These are phyloP conservation scores for Escovopsis sp. DNA, from an alignment of 2,329 filamentous ascomycete genomes.

Conservation along the genomic window DNA sequence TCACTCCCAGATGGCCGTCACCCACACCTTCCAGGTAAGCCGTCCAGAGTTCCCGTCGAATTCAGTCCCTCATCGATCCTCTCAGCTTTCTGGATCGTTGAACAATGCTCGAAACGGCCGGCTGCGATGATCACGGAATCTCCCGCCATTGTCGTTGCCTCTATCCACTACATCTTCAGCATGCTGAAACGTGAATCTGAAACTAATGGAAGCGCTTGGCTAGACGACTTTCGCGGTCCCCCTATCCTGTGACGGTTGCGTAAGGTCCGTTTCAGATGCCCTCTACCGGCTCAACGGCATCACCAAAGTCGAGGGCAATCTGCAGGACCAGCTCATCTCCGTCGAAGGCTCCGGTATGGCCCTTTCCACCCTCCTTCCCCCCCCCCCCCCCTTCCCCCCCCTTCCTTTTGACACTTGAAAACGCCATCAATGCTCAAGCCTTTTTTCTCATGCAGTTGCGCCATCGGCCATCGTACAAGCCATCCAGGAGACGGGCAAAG, in stretches of 20 bases:
- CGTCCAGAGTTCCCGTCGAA: no score
- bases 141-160: constrained; percentile 1
- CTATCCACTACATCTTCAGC: neutral
- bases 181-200: no score
- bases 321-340: constrained; percentile 69
- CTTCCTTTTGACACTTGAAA: no score
- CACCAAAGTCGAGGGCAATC: constrained; percentile 64
- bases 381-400: neutral
- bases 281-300: constrained; percentile 67
- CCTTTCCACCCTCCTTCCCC: no score
- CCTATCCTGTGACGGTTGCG: constrained; percentile 78
- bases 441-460: constrained; percentile 36
- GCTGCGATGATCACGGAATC: neutral
- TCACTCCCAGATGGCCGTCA: constrained; percentile 24
- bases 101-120: neutral
- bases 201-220: neutral
- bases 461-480: constrained; percentile 80
- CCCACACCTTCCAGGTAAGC: constrained; percentile 31
- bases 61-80: no score
- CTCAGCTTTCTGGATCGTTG: no score
- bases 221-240: constrained; percentile 92
- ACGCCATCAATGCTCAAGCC: no score
- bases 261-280: constrained; percentile 70
- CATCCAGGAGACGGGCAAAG: constrained; percentile 77
- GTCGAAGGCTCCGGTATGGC: constrained; percentile 64